These are phyloP conservation scores for Lizanozyma gosingica DNA, from an alignment of 1,139 yeast genomes.

Conservation along the genomic window DNA sequence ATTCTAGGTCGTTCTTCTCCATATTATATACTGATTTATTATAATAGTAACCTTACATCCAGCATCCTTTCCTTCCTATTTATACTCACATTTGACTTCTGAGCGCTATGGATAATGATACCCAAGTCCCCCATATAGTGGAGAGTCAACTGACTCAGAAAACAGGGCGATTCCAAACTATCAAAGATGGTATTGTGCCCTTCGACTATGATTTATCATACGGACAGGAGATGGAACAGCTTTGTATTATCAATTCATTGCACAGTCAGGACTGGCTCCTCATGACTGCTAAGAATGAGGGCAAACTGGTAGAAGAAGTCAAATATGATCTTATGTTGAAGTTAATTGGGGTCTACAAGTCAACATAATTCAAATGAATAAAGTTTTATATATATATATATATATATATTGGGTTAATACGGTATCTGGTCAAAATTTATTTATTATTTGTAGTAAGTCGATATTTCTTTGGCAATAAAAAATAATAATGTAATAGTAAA, in stretches of 20 bases:
- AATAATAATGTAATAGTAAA: too few relatives aligned
- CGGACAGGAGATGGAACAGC: constrained; percentile 32
- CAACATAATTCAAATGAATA: too few relatives aligned
- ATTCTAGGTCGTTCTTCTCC: too few relatives aligned
- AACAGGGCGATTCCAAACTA: not conserved
- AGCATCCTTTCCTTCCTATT: too few relatives aligned
- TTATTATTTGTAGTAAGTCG: too few relatives aligned
- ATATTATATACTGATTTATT: too few relatives aligned
- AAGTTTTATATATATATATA: too few relatives aligned
- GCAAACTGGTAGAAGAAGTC: constrained; percentile 36
- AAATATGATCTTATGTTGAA: constrained; percentile 27
- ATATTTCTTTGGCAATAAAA: too few relatives aligned
- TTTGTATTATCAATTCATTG: constrained; percentile 30
- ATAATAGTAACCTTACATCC: too few relatives aligned
- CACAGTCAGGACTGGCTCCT: constrained; percentile 36
- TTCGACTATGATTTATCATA: constrained; percentile 9
- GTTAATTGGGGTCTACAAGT: constrained; percentile 12
- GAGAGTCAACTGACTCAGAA: not conserved
- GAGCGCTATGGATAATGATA: not conserved
- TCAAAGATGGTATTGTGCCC: not conserved
- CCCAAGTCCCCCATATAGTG: not conserved
- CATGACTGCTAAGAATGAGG: constrained; percentile 35
- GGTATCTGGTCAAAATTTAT: too few relatives aligned
- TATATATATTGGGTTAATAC: too few relatives aligned
- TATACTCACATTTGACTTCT: too few relatives aligned